These are phyloP conservation scores for Trichoderma sp. DNA, from an alignment of 2,329 filamentous ascomycete genomes.

Conservation along the genomic window DNA sequence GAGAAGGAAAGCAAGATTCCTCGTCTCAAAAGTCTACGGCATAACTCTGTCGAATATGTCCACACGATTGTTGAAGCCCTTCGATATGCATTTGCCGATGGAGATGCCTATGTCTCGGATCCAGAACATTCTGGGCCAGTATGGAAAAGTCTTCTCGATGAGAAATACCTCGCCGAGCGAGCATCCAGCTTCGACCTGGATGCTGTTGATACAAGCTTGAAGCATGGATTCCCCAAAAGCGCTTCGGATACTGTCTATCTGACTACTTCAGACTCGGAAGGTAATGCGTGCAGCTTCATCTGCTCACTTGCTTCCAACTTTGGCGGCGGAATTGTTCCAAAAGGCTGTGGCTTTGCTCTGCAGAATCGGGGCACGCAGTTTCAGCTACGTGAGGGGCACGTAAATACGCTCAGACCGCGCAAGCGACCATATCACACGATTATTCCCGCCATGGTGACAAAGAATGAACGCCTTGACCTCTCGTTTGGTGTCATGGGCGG, in stretches of 20 bases:
- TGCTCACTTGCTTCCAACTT: conserved; percentile 24
- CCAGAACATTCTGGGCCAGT: conserved; percentile 4
- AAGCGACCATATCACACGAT: conserved; percentile 23
- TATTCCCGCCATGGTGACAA: conserved; percentile 22
- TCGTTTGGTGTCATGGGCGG: conserved; percentile 15
- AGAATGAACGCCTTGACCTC: background rate
- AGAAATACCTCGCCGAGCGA: conserved; percentile 13
- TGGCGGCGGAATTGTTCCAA: conserved; percentile 18
- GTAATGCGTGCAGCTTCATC: conserved; percentile 25
- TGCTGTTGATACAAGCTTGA: background rate
- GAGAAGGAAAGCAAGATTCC: conserved; percentile 16
- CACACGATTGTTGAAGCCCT: conserved; percentile 12
- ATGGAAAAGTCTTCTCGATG: background rate
- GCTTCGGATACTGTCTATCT: conserved; percentile 20
- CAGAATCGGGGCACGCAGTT: conserved; percentile 20
- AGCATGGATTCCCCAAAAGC: conserved; percentile 12
- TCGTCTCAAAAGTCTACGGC: background rate
- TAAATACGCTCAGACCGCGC: conserved; percentile 1
- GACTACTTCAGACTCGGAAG: conserved; percentile 13
- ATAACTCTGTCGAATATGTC: conserved; percentile 19
- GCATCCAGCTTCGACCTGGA: background rate
- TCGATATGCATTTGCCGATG: conserved; percentile 17
- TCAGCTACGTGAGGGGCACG: background rate
- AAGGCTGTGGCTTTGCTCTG: conserved; percentile 14
- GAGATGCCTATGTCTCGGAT: conserved; percentile 18